Percentiles rank a stretch among this genome's conserved stretches.
Evolutionary conservation across 2,329 filamentous ascomycete genomes (phyloP).

Genomic region (Talaromyces sp.): DNA sequence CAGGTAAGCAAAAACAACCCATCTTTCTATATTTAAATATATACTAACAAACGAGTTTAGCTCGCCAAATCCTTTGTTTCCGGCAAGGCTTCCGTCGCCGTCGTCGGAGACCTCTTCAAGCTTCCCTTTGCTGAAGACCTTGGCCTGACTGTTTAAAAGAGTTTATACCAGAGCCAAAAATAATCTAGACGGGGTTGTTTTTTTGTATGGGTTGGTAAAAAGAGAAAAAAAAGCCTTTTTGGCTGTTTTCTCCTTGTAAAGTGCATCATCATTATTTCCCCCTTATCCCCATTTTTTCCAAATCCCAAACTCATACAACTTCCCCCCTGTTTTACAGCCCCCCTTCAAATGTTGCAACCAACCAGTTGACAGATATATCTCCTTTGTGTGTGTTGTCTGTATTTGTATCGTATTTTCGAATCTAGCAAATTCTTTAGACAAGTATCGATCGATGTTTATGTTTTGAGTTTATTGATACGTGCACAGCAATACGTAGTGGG

Average conservation of each 20-base stretch:
- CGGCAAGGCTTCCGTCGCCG: constrained; percentile 80
- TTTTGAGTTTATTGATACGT: not conserved
- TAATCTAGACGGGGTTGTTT: not conserved
- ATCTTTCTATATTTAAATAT: not conserved
- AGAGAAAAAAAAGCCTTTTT: not conserved
- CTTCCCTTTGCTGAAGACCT: constrained; percentile 93
- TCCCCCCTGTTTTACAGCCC: not conserved
- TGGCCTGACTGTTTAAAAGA: constrained; percentile 79
- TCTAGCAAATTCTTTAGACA: constrained; percentile 5
- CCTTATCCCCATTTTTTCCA: not conserved
- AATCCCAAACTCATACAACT: not conserved
- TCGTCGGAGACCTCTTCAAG: constrained; percentile 85
- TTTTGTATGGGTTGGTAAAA: not conserved
- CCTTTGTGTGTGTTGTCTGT: constrained; percentile 4
- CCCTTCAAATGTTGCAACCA: not conserved
- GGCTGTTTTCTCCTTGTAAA: not conserved
- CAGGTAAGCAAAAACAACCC: constrained; percentile 55
- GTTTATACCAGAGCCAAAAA: not conserved
- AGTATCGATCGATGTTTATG: not conserved
- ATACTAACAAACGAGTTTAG: constrained; percentile 45
- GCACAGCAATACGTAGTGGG: not conserved
- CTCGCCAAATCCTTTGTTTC: constrained; percentile 82
- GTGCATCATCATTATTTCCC: not conserved
- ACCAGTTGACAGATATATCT: constrained; percentile 4
- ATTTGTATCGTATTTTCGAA: constrained; percentile 4